phyloP scores from a whole-genome alignment of 768 basidiomycete species.

The Mycena kentingensis region DNA sequence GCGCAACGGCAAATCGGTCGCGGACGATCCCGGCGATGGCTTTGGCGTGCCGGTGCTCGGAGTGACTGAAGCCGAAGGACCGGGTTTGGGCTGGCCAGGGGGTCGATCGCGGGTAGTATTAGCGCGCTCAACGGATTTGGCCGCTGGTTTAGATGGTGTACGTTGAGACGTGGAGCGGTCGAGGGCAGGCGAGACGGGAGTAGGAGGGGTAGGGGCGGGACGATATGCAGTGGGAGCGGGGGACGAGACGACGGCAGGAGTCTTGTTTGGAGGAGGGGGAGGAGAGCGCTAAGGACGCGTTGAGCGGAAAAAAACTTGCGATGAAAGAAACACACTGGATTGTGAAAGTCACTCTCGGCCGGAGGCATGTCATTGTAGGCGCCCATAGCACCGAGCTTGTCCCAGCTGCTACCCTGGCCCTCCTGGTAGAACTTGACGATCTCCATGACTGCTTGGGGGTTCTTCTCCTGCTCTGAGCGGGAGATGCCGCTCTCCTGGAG shows the following conservation, averaged over 20 bases:
- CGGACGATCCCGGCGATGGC: constrained; percentile 59
- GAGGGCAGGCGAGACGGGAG: constrained; percentile 63
- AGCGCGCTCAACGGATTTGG: constrained; percentile 58
- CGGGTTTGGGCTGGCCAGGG: constrained; percentile 30
- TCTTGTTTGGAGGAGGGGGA: constrained; percentile 51
- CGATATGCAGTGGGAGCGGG: constrained; percentile 60
- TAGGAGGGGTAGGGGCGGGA: constrained; percentile 75
- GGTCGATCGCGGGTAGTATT: constrained; percentile 66
- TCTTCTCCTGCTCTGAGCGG: constrained; percentile 92
- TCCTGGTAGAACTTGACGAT: constrained; percentile 99
- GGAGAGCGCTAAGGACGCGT: constrained; percentile 43
- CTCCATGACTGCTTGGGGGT: constrained; percentile 97
- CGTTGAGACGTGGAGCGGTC: constrained; percentile 91
- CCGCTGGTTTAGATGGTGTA: constrained; percentile 54
- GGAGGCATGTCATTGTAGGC: constrained; percentile 24
- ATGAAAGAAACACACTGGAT: constrained; percentile 48
- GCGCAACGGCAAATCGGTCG: constrained; percentile 56
- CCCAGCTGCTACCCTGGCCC: constrained; percentile 79
- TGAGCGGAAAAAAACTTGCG: constrained; percentile 16
- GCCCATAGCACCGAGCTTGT: constrained; percentile 75
- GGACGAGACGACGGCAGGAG: constrained; percentile 22
- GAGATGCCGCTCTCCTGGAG: constrained; percentile 96
- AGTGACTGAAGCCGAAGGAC: constrained; percentile 22
- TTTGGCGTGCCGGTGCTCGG: constrained; percentile 42
- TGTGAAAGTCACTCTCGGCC: constrained; percentile 53